A percentile compares a stretch with the other conserved stretches of the same genome.
phyloP scores from a whole-genome alignment of 176 grass and related monocot species.

The Ensete ventricosum region DNA sequence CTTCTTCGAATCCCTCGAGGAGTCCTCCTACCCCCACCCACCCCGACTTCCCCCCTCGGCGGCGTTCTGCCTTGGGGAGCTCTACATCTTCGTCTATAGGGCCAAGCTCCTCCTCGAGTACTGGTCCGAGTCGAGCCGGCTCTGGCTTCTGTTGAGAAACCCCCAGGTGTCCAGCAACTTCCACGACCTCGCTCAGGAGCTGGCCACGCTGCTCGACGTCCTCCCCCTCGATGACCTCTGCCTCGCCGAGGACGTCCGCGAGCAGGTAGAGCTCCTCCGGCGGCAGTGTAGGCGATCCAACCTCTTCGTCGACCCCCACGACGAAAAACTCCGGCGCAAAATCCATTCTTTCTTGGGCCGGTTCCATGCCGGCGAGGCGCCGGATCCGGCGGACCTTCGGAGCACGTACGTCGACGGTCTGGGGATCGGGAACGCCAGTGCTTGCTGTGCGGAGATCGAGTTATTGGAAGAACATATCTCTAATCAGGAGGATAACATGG shows the following conservation, averaged over 20 bases:
- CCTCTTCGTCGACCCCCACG: constrained; percentile 38
- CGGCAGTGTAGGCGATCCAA: constrained; percentile 22
- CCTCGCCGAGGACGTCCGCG: constrained; percentile 42
- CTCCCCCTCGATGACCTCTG: constrained; percentile 42
- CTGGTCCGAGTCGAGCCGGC: constrained; percentile 43
- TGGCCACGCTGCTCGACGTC: constrained; percentile 70
- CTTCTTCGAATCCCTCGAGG: constrained; percentile 28
- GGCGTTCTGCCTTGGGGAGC: constrained; percentile 75
- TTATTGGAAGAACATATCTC: constrained; percentile 79
- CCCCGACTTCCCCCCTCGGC: constrained; percentile 31
- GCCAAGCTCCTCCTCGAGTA: constrained; percentile 68
- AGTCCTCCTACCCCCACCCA: background rate
- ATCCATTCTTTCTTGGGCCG: constrained; percentile 37
- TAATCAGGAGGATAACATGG: constrained; percentile 55
- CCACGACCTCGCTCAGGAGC: constrained; percentile 68
- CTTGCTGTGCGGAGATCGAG: constrained; percentile 56
- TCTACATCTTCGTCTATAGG: constrained; percentile 82
- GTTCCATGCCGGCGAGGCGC: constrained; percentile 34
- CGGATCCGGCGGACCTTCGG: constrained; percentile 28
- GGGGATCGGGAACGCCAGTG: constrained; percentile 32
- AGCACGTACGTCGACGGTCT: constrained; percentile 37
- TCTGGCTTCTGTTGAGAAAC: constrained; percentile 56
- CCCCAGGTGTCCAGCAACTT: constrained; percentile 48
- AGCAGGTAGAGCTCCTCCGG: constrained; percentile 49
- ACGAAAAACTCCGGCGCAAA: constrained; percentile 33